These are phyloP conservation scores for Rostrohypoxylon terebratum DNA, from an alignment of 495 filamentous ascomycete genomes.

Conservation along the genomic window DNA sequence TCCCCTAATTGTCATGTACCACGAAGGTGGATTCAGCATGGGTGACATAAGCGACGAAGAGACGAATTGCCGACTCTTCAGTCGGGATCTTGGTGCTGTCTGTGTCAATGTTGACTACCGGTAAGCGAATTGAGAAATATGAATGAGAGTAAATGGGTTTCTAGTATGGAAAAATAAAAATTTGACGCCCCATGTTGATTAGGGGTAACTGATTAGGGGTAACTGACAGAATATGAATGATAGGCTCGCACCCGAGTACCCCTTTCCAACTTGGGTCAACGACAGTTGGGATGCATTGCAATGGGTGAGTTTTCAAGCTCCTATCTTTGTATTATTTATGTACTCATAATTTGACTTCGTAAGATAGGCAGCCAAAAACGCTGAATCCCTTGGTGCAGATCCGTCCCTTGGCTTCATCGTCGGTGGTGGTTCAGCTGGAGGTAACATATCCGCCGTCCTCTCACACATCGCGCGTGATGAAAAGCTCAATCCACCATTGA, in stretches of 20 bases:
- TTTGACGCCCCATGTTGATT: too few species aligned
- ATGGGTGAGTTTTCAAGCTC: slow-evolving; percentile 54
- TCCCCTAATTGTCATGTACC: slow-evolving; percentile 58
- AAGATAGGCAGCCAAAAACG: slow-evolving; percentile 54
- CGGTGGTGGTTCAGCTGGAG: slow-evolving; percentile 63
- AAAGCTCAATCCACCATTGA: slow-evolving; percentile 57
- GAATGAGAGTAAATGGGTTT: neutral
- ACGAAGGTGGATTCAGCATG: slow-evolving; percentile 60
- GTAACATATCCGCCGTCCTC: slow-evolving; percentile 58
- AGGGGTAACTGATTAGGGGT: too few species aligned
- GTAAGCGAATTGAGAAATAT: slow-evolving; percentile 19
- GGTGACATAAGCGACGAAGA: slow-evolving; percentile 54
- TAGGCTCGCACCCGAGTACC: slow-evolving; percentile 60
- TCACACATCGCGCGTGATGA: slow-evolving; percentile 58
- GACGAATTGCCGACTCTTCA: slow-evolving; percentile 47
- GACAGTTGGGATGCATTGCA: slow-evolving; percentile 64
- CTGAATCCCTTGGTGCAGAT: slow-evolving; percentile 52
- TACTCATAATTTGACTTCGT: neutral
- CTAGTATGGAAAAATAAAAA: neutral
- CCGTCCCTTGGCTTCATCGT: slow-evolving; percentile 61
- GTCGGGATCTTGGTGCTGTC: slow-evolving; percentile 51
- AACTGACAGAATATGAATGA: slow-evolving; percentile 4
- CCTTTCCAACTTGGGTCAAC: slow-evolving; percentile 59
- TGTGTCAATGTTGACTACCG: slow-evolving; percentile 60
- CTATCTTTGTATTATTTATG: neutral